phyloP scores from a whole-genome alignment of 1,284 basidiomycete genomes.

The Cutaneotrichosporon sp. region DNA sequence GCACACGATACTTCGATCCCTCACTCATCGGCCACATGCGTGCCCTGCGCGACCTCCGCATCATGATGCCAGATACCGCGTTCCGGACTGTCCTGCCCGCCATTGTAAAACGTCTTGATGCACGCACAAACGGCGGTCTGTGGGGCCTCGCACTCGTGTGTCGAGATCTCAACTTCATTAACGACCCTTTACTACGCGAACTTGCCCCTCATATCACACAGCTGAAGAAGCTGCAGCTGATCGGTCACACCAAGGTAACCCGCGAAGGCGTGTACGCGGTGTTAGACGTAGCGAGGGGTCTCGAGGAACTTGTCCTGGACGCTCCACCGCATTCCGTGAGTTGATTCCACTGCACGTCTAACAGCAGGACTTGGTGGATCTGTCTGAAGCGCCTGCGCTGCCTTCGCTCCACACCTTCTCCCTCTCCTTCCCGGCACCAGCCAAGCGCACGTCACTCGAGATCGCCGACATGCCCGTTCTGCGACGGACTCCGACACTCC shows the following conservation, averaged over 20 bases:
- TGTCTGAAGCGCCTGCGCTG: slow-evolving; percentile 24
- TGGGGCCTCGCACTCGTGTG: slow-evolving; percentile 38
- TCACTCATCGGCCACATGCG: slow-evolving; percentile 25
- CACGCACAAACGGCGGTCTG: slow-evolving; percentile 26
- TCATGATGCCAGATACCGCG: slow-evolving; percentile 44
- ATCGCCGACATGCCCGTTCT: slow-evolving; percentile 30
- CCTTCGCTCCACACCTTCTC: slow-evolving; percentile 26
- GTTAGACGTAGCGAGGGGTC: slow-evolving; percentile 18
- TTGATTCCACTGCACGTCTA: background rate
- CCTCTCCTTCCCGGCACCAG: slow-evolving; percentile 24
- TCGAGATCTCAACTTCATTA: slow-evolving; percentile 14
- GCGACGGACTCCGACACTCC: slow-evolving; percentile 18
- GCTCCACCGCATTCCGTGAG: slow-evolving; percentile 34
- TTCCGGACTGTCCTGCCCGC: slow-evolving; percentile 25
- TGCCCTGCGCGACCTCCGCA: slow-evolving; percentile 35
- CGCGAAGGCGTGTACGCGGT: slow-evolving; percentile 31
- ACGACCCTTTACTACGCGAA: slow-evolving; percentile 30
- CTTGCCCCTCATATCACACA: slow-evolving; percentile 27
- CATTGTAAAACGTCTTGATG: slow-evolving; percentile 21
- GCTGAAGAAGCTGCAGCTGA: slow-evolving; percentile 36
- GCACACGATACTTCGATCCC: slow-evolving; percentile 36
- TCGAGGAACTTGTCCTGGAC: slow-evolving; percentile 42
- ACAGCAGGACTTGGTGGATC: slow-evolving; percentile 27
- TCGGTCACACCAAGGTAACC: slow-evolving; percentile 38
- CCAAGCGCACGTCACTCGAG: slow-evolving; percentile 4